Evolutionary conservation across 768 basidiomycete genomes (phyloP).

Genomic region (Tylopilus plumbeoviolaceoides): DNA sequence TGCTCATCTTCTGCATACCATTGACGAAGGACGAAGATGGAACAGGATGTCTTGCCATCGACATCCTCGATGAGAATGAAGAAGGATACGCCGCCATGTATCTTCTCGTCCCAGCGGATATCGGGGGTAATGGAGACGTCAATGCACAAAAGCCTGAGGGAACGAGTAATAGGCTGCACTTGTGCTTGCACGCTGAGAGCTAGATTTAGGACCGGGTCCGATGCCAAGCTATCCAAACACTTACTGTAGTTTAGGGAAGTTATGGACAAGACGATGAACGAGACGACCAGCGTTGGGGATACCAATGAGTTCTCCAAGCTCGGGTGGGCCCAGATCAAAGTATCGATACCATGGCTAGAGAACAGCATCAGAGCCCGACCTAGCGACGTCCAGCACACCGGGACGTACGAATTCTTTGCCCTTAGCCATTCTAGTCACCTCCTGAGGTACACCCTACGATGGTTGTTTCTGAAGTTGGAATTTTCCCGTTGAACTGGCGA

Average conservation of each 20-base stretch:
- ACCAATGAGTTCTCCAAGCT: too few relatives aligned
- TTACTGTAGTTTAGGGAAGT: constrained; percentile 91
- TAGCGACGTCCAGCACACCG: not conserved
- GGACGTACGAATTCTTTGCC: constrained; percentile 90
- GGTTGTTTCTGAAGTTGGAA: too few relatives aligned
- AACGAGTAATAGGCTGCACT: constrained; percentile 94
- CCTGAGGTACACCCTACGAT: constrained; percentile 77
- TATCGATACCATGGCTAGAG: constrained; percentile 91
- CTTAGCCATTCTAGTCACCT: constrained; percentile 87
- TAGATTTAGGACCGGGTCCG: not conserved
- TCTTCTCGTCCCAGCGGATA: constrained; percentile 96
- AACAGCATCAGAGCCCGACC: not conserved
- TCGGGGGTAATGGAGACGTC: constrained; percentile 96
- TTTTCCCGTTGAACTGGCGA: constrained; percentile 96
- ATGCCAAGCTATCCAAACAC: constrained; percentile 21
- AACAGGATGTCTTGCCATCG: constrained; percentile 94
- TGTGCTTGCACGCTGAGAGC: constrained; percentile 76
- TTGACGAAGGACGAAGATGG: constrained; percentile 87
- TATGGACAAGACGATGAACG: too few relatives aligned
- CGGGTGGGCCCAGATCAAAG: constrained; percentile 87
- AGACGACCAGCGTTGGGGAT: too few relatives aligned
- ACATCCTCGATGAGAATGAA: constrained; percentile 95
- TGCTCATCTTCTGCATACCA: constrained; percentile 93
- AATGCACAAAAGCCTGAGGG: constrained; percentile 84
- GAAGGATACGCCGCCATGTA: constrained; percentile 86